A percentile compares a stretch with the other conserved stretches of the same genome.
These are phyloP conservation scores for Dalbergia cultrata DNA, from an alignment of 306 rosid species.

Conservation along the genomic window DNA sequence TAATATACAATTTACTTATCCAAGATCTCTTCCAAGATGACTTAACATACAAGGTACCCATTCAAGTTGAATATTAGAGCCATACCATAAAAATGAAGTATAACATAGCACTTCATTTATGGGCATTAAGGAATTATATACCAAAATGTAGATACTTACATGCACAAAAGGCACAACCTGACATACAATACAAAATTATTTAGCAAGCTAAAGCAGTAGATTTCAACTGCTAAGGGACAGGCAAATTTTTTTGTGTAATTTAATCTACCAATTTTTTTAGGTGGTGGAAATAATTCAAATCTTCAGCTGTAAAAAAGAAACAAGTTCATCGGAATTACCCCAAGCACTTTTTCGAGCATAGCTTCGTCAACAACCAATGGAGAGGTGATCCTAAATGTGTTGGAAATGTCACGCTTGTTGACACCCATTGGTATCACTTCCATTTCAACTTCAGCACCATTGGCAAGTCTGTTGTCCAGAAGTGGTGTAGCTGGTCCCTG, in stretches of 20 bases:
- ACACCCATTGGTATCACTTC: conserved; percentile 93
- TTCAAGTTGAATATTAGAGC: conserved; percentile 37
- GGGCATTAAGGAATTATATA: conserved; percentile 19
- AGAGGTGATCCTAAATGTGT: conserved; percentile 70
- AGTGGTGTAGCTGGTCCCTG: conserved; percentile 79
- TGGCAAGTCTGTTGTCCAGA: conserved; percentile 87
- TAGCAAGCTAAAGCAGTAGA: conserved; percentile 14
- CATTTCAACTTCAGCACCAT: conserved; percentile 94
- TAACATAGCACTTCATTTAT: conserved; percentile 27
- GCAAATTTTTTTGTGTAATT: conserved; percentile 14
- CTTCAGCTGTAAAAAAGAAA: conserved; percentile 31
- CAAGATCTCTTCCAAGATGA: conserved; percentile 24
- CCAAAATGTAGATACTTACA: conserved; percentile 5
- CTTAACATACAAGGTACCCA: conserved; percentile 25
- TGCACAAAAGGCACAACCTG: conserved; percentile 29
- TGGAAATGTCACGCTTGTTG: conserved; percentile 77
- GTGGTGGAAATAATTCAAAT: background rate
- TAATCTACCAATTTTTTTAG: background rate
- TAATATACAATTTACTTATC: conserved; percentile 25
- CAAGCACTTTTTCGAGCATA: conserved; percentile 95
- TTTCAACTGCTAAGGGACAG: conserved; percentile 19
- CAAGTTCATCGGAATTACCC: conserved; percentile 69
- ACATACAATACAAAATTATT: conserved; percentile 8
- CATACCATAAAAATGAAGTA: conserved; percentile 24
- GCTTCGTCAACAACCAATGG: conserved; percentile 87